These are phyloP conservation scores for Apiospora phragmitis DNA, from an alignment of 2,329 filamentous ascomycete genomes.

Conservation along the genomic window DNA sequence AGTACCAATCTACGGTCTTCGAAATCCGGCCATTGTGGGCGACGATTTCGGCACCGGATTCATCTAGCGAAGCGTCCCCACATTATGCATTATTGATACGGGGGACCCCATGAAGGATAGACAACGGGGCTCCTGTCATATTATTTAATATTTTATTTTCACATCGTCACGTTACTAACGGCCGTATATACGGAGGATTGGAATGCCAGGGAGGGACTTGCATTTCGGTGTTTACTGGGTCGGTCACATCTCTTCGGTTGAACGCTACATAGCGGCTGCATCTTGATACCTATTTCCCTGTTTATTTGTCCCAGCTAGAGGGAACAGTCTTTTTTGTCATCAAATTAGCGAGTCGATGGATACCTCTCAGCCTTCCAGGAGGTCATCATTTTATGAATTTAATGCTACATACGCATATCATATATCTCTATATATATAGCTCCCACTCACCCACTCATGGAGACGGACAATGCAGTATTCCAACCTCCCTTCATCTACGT, in stretches of 20 bases:
- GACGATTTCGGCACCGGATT: conserved; percentile 1
- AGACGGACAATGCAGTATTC: not conserved
- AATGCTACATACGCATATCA: not conserved
- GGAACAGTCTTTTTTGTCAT: not conserved
- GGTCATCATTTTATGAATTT: not conserved
- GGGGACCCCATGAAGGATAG: not conserved
- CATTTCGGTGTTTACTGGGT: conserved; percentile 4
- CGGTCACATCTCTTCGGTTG: not conserved
- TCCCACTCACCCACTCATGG: not conserved
- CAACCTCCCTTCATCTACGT: not conserved
- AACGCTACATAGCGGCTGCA: not conserved
- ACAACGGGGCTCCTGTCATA: not conserved
- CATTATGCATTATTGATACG: not conserved
- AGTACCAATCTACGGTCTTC: not conserved
- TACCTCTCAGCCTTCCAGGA: not conserved
- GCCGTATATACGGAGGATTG: conserved; percentile 1
- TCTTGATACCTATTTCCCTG: conserved; percentile 7
- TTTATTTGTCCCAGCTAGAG: not conserved
- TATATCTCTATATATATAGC: not conserved
- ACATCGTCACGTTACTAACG: not conserved
- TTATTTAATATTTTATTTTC: not conserved
- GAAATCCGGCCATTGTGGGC: conserved; percentile 10
- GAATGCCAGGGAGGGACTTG: not conserved
- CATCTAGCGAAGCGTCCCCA: not conserved
- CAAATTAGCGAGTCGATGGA: not conserved